Evolutionary conservation across 305 asterid genomes (phyloP).

Genomic region (Fraxinus sp.): DNA sequence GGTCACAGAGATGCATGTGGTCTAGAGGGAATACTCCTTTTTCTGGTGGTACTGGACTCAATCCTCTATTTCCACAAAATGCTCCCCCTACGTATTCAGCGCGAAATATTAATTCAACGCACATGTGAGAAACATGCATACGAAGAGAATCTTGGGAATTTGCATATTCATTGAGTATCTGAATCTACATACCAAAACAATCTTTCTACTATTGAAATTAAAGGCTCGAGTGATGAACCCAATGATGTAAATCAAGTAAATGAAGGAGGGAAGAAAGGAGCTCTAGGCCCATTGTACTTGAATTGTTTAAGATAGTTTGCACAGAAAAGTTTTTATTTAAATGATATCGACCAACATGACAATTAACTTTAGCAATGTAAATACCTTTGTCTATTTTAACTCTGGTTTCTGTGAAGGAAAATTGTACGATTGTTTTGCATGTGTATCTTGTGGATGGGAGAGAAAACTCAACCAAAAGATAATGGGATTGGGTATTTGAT

Average conservation of each 20-base stretch:
- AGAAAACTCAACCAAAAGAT: too few relatives aligned
- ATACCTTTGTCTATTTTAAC: neutral
- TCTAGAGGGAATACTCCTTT: constrained; percentile 94
- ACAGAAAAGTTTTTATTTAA: neutral
- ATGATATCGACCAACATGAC: neutral
- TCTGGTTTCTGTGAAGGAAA: too few relatives aligned
- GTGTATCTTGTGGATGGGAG: too few relatives aligned
- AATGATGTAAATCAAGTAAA: neutral
- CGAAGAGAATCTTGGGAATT: neutral
- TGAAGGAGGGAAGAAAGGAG: neutral
- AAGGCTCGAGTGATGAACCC: neutral
- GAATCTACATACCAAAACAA: neutral
- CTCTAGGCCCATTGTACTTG: neutral
- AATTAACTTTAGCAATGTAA: neutral
- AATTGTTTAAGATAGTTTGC: neutral
- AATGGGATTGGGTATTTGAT: too few relatives aligned
- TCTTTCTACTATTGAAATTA: neutral
- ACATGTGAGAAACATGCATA: neutral
- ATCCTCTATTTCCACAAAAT: constrained; percentile 93
- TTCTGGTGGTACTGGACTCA: constrained; percentile 86
- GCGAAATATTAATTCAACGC: constrained; percentile 1
- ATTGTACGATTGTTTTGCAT: too few relatives aligned
- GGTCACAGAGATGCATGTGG: constrained; percentile 76
- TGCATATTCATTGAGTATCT: neutral
- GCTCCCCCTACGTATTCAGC: constrained; percentile 64